Percentiles rank a stretch among this genome's conserved stretches.
Evolutionary conservation across 768 basidiomycete genomes (phyloP).

Genomic region (Mycena epipterygia): DNA sequence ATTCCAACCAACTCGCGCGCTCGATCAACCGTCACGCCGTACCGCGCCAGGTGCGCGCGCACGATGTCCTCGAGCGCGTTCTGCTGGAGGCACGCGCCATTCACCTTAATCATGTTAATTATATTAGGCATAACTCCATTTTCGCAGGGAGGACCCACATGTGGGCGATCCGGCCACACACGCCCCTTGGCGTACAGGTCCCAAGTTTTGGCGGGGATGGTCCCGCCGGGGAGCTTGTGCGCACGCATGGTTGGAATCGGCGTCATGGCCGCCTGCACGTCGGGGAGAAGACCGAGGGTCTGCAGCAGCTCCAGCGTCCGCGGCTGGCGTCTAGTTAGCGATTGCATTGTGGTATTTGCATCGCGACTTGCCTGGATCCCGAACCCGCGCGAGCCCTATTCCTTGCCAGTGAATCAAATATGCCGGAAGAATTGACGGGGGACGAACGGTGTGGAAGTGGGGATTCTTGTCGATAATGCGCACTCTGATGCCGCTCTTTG

Average conservation of each 20-base stretch:
- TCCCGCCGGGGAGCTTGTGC: slow-evolving; percentile 44
- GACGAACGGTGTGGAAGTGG: slow-evolving; percentile 4
- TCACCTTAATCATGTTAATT: slow-evolving; percentile 32
- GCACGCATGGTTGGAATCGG: slow-evolving; percentile 43
- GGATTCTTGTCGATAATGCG: slow-evolving; percentile 6
- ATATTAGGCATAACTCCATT: background rate
- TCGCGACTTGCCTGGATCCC: slow-evolving; percentile 35
- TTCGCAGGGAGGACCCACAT: slow-evolving; percentile 17
- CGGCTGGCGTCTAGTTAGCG: slow-evolving; percentile 31
- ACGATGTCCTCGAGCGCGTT: slow-evolving; percentile 35
- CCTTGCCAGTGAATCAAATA: background rate
- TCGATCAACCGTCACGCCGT: slow-evolving; percentile 37
- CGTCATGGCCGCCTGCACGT: slow-evolving; percentile 34
- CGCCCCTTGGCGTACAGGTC: slow-evolving; percentile 38
- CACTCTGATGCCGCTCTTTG: background rate
- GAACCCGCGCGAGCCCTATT: slow-evolving; percentile 40
- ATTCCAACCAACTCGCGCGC: slow-evolving; percentile 33
- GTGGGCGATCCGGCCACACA: slow-evolving; percentile 40
- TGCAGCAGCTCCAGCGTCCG: slow-evolving; percentile 43
- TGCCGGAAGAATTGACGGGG: background rate
- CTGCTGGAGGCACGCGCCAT: slow-evolving; percentile 37
- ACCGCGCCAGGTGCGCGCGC: slow-evolving; percentile 32
- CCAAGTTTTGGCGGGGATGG: slow-evolving; percentile 41
- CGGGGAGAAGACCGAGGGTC: slow-evolving; percentile 37
- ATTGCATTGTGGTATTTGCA: background rate